Conservation (phyloP, 116 monocot species). For the Zostera marina region DNA sequence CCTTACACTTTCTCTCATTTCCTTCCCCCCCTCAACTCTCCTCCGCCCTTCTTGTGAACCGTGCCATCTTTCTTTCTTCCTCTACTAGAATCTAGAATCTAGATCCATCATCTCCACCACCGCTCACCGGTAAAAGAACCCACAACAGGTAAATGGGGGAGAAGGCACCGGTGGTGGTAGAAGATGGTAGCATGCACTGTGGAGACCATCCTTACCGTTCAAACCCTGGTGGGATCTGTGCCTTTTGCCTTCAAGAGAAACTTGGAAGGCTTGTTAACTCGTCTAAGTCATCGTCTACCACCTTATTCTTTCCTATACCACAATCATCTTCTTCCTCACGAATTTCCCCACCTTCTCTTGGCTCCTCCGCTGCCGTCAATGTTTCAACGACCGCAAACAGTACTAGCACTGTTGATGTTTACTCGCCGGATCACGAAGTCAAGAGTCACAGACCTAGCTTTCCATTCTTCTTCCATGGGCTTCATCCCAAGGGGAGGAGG, state of each 20-base stretch:
- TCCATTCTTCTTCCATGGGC: conserved; percentile 4
- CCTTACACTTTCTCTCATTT: too few relatives aligned
- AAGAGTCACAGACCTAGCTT: neutral
- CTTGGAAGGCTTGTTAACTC: conserved; percentile 59
- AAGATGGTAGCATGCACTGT: conserved; percentile 8
- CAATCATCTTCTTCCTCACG: conserved; percentile 9
- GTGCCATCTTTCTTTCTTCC: too few relatives aligned
- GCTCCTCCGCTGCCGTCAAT: neutral
- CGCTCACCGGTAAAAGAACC: too few relatives aligned
- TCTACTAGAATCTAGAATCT: too few relatives aligned
- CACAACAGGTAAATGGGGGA: conserved; percentile 2
- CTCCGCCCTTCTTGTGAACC: too few relatives aligned
- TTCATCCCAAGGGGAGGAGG: neutral
- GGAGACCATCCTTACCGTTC: conserved; percentile 2
- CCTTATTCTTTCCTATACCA: neutral
- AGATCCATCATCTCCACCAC: too few relatives aligned
- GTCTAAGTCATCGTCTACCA: neutral
- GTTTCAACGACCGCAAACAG: neutral
- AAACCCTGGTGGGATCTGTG: conserved; percentile 61
- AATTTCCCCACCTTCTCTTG: conserved; percentile 3
- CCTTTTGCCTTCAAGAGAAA: conserved; percentile 86
- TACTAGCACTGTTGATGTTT: neutral
- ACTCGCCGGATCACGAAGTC: neutral
- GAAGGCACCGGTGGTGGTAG: conserved; percentile 1
- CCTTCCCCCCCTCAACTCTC: too few relatives aligned